Conservation (phyloP, 139 green algal genomes). For the Closterium sp. region DNA sequence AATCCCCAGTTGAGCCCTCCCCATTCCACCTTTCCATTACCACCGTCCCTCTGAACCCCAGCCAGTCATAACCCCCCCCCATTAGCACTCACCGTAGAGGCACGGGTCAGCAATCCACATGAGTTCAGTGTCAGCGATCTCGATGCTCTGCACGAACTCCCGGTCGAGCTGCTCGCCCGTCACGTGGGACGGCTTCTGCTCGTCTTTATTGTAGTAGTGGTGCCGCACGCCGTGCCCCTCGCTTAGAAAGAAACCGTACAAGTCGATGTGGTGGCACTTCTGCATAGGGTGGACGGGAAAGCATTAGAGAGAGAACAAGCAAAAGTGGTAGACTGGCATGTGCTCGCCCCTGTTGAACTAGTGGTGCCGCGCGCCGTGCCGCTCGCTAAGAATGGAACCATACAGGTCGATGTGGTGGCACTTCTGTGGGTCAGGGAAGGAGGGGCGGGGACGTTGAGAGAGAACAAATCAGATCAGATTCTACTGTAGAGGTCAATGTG, state of each 20-base stretch:
- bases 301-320: background rate
- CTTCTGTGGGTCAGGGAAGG: background rate
- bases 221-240: constrained; percentile 8
- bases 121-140: constrained; percentile 20
- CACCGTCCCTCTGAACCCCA: background rate
- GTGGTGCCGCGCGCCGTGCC: constrained; percentile 25
- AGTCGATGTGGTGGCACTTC: constrained; percentile 22
- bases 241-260: constrained; percentile 25
- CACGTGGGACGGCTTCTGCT: background rate
- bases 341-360: background rate
- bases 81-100: constrained; percentile 20
- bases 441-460: too few species aligned
- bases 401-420: constrained; percentile 36
- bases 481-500: too few species aligned
- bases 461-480: background rate
- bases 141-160: background rate
- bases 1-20: too few species aligned
- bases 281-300: background rate
- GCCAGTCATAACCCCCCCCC: background rate
- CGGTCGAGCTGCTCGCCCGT: constrained; percentile 1
- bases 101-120: constrained; percentile 32
- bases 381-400: constrained; percentile 5
- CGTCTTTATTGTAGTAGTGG: constrained; percentile 18
- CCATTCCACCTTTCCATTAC: background rate
- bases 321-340: background rate